Percentiles rank a stretch among this genome's conserved stretches.
These are phyloP conservation scores for Euphrasia arctica DNA, from an alignment of 305 asterid species.

Conservation along the genomic window DNA sequence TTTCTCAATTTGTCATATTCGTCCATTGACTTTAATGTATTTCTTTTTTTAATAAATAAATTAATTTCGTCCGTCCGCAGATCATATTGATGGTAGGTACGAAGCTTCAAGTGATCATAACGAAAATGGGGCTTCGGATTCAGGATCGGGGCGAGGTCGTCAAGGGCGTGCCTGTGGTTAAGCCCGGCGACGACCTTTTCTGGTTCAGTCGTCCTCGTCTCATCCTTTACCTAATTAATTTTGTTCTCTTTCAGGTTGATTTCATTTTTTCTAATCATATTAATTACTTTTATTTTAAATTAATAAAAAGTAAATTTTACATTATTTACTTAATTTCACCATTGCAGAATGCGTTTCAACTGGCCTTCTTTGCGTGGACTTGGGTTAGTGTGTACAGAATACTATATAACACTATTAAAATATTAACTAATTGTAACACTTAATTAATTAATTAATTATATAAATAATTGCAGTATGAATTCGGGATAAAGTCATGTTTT, in stretches of 20 bases:
- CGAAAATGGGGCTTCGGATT: slow-evolving; percentile 80
- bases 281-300: too few relatives aligned
- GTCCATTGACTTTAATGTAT: slow-evolving; percentile 17
- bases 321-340: neutral
- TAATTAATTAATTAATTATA: neutral
- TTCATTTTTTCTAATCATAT: neutral
- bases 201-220: slow-evolving; percentile 85
- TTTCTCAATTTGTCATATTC: neutral
- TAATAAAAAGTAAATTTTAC: neutral
- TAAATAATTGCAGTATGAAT: slow-evolving; percentile 43
- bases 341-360: slow-evolving; percentile 71
- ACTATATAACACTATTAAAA: neutral
- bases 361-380: slow-evolving; percentile 85
- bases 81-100: slow-evolving; percentile 75
- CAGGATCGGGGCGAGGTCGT: slow-evolving; percentile 75
- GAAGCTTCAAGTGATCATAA: slow-evolving; percentile 81
- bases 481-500: slow-evolving; percentile 69
- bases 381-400: slow-evolving; percentile 39
- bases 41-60: neutral
- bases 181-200: slow-evolving; percentile 71
- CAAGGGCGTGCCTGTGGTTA: slow-evolving; percentile 68
- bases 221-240: slow-evolving; percentile 70
- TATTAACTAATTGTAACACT: neutral
- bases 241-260: slow-evolving; percentile 83
- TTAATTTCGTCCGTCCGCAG: slow-evolving; percentile 31